Evolutionary conservation across 2,329 filamentous ascomycete genomes (phyloP), one percentile per base, ranked within the genome.

Genomic region (Fusarium oxysporum): DNA sequence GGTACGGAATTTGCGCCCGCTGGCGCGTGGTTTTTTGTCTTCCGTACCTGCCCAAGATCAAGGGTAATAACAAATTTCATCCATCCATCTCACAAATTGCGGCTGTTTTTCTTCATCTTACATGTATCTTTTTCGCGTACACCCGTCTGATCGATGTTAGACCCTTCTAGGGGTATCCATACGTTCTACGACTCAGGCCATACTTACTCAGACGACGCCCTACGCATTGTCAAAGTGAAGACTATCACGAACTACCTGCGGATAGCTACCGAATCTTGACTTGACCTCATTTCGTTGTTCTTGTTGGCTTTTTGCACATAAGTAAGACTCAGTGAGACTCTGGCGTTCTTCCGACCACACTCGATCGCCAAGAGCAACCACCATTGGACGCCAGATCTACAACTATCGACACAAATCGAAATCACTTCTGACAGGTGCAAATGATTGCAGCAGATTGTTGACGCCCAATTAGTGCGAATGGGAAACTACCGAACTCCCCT

Each of bases 11-110:
- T 43, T 72, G 56, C 65, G 70, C 55, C 61, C 70, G 70, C 70
- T 50, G 51, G 54, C 65, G 66, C 51, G 69, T 70, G 65, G 64
- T 70, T 70, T 70, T 68, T 62, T 67, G 38, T 56, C 59, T 55
- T 50, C 53, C 41, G 48, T 55, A 68, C 64, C 53, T 70, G 41
- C 51, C 60, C 65, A 57, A 59, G n/a, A 35, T 33, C 60, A 58
- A 62, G 65, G 65, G 45, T 48, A 28, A 51, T 70, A 47, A 28
- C 45, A 62, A 51, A 53, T 69, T 69, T 55, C 58, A 25, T 57
- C 50, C 57, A 51, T 53, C 65, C 63, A 68, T 62, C 47, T 30
- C 53, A 54, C 32, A 48, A 43, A 60, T 60, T 63, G 64, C 69
- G 64, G 40, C 70, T 72, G 55, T 57, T 72, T 68, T 63, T 68